Evolutionary conservation across 805 yeast species (phyloP).

Genomic region (Kuraishia hungarica): DNA sequence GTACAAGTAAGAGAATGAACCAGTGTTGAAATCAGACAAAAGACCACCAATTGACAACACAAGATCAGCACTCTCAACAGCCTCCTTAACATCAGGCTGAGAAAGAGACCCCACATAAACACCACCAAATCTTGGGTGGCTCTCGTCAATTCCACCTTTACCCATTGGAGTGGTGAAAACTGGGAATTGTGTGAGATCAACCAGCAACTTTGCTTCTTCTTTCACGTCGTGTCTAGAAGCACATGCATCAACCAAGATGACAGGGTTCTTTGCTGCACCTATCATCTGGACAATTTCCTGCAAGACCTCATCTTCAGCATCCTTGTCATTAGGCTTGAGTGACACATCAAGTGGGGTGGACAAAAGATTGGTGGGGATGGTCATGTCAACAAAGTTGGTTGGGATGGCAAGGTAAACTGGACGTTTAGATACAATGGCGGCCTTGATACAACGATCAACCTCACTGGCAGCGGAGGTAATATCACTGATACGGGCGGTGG

Average conservation of each 20-base stretch:
- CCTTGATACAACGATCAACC: constrained; percentile 67
- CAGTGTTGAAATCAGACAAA: constrained; percentile 85
- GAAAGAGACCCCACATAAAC: constrained; percentile 82
- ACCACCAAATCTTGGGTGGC: constrained; percentile 69
- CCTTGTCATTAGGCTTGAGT: constrained; percentile 48
- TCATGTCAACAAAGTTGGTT: constrained; percentile 66
- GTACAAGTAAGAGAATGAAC: constrained; percentile 73
- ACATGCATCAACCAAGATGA: constrained; percentile 81
- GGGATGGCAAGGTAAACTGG: constrained; percentile 82
- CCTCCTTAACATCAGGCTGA: constrained; percentile 58
- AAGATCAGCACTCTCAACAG: constrained; percentile 69
- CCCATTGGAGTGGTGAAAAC: constrained; percentile 89
- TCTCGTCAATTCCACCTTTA: constrained; percentile 71
- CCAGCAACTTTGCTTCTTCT: constrained; percentile 53
- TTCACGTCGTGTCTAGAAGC: constrained; percentile 68
- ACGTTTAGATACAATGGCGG: constrained; percentile 63
- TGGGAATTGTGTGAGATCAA: constrained; percentile 66
- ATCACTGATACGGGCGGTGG: constrained; percentile 58
- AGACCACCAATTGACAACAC: constrained; percentile 75
- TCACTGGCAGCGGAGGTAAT: constrained; percentile 56
- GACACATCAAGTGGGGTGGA: constrained; percentile 58
- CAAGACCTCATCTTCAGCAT: constrained; percentile 57
- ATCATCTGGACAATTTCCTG: constrained; percentile 44
- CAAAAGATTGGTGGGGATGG: constrained; percentile 48
- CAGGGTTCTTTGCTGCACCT: constrained; percentile 53